Evolutionary conservation across 306 rosid genomes (phyloP), one percentile per base, ranked within the genome.

Genomic region (Pyrus bretschneideri): DNA sequence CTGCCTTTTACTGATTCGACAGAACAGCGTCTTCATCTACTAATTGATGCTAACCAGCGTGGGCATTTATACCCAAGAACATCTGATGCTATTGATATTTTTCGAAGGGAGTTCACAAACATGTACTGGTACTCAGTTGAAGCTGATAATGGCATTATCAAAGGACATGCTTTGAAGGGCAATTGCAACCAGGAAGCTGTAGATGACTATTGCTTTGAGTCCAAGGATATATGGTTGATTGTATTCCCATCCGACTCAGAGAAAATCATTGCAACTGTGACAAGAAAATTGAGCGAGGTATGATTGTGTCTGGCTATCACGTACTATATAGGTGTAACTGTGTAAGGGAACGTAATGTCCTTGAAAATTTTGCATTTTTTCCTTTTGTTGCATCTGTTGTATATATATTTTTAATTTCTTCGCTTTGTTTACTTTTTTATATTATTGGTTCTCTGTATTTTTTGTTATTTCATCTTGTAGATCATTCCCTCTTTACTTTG

Each of bases 81-180:
- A 70, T 76, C 87, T 33, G 99, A 96, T 80, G 96, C 98, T 75
- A 70, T 87, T 81, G 75, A 81, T 72, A 91, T 89, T 74, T 79
- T 96, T 70, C 87, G 85, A 82, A 88, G 60, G 1, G 97, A 91
- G 79, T 88, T 86, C 86, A 81, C 92, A 82, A 96, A 92, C 83
- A 77, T 96, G 64, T 92, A 96, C 84, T 96, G 99, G 99, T 91
- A 91, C 84, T 88, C 99, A 12, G 96, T 92, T 65, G 97, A 89
- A 67, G 70, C 80, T 83, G 86, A 89, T 83, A 85, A 82, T 82
- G 96, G 96, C 81, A 80, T 88, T 72, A 83, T 96, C 67, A 92
- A 89, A 84, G 99, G 99, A 69, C 98, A 96, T 78, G 88, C 81
- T 51, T 87, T 96, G 86, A 96, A 87, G 79, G 72, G 90, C 62